Conservation (phyloP, 2,329 filamentous ascomycete genomes). For the Diaporthe citriasiana region DNA sequence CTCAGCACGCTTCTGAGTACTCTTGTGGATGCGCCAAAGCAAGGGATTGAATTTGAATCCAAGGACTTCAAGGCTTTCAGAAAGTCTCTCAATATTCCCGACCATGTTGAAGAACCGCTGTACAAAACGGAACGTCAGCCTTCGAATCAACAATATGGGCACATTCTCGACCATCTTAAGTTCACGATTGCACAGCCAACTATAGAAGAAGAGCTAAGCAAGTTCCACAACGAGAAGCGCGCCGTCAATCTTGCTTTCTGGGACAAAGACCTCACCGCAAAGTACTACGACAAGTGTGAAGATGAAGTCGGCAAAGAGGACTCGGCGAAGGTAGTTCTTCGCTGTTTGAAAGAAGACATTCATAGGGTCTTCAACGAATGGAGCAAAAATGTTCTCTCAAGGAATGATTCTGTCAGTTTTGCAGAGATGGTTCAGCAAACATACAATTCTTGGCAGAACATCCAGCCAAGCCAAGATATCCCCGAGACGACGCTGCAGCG, state of each 20-base stretch:
- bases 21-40: slow-evolving; percentile 71
- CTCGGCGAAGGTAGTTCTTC: slow-evolving; percentile 52
- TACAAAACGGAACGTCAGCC: slow-evolving; percentile 59
- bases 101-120: slow-evolving; percentile 53
- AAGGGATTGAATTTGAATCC: slow-evolving; percentile 64
- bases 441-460: slow-evolving; percentile 58
- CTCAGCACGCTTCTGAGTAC: slow-evolving; percentile 67
- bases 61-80: slow-evolving; percentile 58
- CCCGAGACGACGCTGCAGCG: not conserved
- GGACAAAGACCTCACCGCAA: slow-evolving; percentile 54
- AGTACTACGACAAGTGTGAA: slow-evolving; percentile 45
- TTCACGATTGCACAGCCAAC: slow-evolving; percentile 64
- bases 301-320: slow-evolving; percentile 42
- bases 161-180: slow-evolving; percentile 75
- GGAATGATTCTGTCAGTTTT: slow-evolving; percentile 41
- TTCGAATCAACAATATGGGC: slow-evolving; percentile 48
- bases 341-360: slow-evolving; percentile 53
- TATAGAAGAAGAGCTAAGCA: slow-evolving; percentile 55
- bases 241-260: slow-evolving; percentile 47
- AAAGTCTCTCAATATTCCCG: slow-evolving; percentile 45
- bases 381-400: slow-evolving; percentile 46
- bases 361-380: slow-evolving; percentile 50
- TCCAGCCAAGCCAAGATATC: slow-evolving; percentile 54
- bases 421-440: slow-evolving; percentile 52
- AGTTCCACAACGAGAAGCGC: slow-evolving; percentile 50